Percentiles rank a stretch among this genome's conserved stretches.
Conservation (phyloP, 495 filamentous ascomycete genomes). For the Xanthoparmelia taractica region DNA sequence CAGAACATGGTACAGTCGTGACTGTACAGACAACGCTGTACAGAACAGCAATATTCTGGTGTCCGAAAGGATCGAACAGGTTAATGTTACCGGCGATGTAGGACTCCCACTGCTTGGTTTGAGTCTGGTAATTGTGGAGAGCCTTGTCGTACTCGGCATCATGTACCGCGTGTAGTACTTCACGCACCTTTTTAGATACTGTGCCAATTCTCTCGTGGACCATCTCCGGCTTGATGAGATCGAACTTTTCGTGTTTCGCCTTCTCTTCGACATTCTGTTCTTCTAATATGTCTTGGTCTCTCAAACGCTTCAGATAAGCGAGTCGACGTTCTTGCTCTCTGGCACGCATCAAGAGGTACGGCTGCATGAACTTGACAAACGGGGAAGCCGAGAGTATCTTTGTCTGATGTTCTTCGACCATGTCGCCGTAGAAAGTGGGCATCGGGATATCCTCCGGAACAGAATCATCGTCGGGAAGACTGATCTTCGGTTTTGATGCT, state of each 20-base stretch:
- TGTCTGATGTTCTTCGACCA: constrained; percentile 85
- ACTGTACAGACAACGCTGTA: constrained; percentile 86
- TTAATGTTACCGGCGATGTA: constrained; percentile 76
- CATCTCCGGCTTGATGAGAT: constrained; percentile 90
- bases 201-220: constrained; percentile 70
- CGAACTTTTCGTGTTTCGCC: constrained; percentile 59
- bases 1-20: constrained; percentile 85
- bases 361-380: constrained; percentile 89
- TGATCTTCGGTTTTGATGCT: constrained; percentile 1
- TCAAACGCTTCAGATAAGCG: constrained; percentile 68
- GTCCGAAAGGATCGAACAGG: constrained; percentile 85
- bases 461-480: constrained; percentile 38
- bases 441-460: constrained; percentile 81
- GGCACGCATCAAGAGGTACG: constrained; percentile 84
- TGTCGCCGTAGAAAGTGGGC: constrained; percentile 87
- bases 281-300: constrained; percentile 61
- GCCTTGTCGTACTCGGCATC: constrained; percentile 96
- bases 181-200: constrained; percentile 76
- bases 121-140: constrained; percentile 85
- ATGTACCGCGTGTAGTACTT: constrained; percentile 88
- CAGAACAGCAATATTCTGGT: constrained; percentile 92
- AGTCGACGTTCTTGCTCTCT: constrained; percentile 82
- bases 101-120: constrained; percentile 91
- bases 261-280: constrained; percentile 51
- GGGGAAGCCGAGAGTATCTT: constrained; percentile 93